phyloP scores from a whole-genome alignment of 805 yeast genomes.

The Metschnikowia noctiluminum region DNA sequence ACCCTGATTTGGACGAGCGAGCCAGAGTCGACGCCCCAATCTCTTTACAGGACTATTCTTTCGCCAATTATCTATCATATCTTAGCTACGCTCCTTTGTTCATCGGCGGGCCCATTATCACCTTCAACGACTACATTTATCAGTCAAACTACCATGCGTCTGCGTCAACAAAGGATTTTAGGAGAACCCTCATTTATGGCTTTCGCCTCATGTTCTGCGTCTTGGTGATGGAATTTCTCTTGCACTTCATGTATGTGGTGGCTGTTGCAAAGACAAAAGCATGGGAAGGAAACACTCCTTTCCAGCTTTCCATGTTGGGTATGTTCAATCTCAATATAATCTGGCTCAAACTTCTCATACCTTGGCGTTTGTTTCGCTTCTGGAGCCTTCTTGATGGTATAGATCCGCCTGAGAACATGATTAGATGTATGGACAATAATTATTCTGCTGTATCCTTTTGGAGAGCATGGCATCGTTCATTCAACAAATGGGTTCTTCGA shows the following conservation, averaged over 20 bases:
- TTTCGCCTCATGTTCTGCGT: conserved; percentile 69
- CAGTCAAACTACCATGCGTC: conserved; percentile 58
- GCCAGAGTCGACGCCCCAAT: conserved; percentile 64
- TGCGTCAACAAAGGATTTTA: conserved; percentile 51
- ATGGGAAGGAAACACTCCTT: conserved; percentile 86
- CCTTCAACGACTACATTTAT: conserved; percentile 85
- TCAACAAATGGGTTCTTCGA: conserved; percentile 82
- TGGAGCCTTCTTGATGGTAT: conserved; percentile 93
- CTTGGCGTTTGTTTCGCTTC: conserved; percentile 92
- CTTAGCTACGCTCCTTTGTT: conserved; percentile 82
- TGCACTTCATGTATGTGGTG: conserved; percentile 88
- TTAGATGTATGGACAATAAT: conserved; percentile 91
- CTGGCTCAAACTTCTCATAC: conserved; percentile 89
- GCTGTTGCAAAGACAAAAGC: conserved; percentile 89
- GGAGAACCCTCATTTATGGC: conserved; percentile 58
- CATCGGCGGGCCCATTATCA: conserved; percentile 91
- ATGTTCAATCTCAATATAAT: conserved; percentile 84
- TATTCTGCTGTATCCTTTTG: conserved; percentile 93
- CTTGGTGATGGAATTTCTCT: conserved; percentile 80
- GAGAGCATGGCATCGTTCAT: conserved; percentile 98
- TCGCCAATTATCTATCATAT: conserved; percentile 71
- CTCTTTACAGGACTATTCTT: conserved; percentile 55
- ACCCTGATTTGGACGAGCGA: conserved; percentile 47
- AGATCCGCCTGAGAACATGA: conserved; percentile 97
- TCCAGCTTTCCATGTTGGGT: conserved; percentile 93